phyloP scores from a whole-genome alignment of 164 flowering plant genomes.

The Kalanchoe fedtschenkoi region DNA sequence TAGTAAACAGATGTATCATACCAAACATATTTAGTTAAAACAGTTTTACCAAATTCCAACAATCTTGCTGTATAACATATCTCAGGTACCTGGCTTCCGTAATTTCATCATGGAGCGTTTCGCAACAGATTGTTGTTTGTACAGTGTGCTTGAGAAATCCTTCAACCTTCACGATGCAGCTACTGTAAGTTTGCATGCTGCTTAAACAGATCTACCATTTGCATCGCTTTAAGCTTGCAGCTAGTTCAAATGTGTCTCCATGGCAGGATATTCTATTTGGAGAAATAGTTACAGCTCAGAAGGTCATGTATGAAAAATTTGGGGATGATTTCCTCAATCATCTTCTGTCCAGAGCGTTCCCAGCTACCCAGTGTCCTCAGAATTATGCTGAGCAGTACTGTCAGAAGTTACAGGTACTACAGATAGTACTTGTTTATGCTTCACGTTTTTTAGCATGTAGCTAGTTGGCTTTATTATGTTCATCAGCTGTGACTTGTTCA shows the following conservation, averaged over 20 bases:
- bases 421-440: neutral
- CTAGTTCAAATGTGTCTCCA: neutral
- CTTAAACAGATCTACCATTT: neutral
- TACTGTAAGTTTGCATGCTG: constrained; percentile 44
- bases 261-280: constrained; percentile 77
- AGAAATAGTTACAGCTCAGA: constrained; percentile 85
- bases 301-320: constrained; percentile 91
- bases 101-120: constrained; percentile 64
- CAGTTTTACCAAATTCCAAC: neutral
- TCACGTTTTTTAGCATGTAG: neutral
- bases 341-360: constrained; percentile 60
- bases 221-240: neutral
- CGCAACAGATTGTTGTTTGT: constrained; percentile 79
- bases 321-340: constrained; percentile 70
- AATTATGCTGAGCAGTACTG: constrained; percentile 70
- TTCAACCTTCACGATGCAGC: constrained; percentile 89
- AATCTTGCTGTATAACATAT: constrained; percentile 1
- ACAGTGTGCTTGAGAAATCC: constrained; percentile 93
- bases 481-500: neutral
- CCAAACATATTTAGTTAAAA: neutral
- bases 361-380: constrained; percentile 64
- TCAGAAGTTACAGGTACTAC: constrained; percentile 85
- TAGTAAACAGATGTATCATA: neutral
- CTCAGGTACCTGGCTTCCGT: constrained; percentile 89
- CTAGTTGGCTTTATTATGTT: neutral